These are phyloP conservation scores for Wallacemonas sp. DNA, from an alignment of 208 protist genomes.

Conservation along the genomic window DNA sequence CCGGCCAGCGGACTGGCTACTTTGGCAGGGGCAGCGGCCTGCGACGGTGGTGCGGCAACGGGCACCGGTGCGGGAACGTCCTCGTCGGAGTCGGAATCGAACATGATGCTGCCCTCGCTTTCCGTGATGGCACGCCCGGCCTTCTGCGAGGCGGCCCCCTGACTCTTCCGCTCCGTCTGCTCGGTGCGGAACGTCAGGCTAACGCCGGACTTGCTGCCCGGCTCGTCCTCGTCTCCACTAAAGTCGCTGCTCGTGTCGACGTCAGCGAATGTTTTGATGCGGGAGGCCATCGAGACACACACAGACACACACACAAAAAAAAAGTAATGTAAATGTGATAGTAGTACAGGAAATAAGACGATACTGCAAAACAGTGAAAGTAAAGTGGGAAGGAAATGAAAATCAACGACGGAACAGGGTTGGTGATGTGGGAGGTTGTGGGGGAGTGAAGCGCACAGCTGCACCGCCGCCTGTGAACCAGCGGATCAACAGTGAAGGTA, in stretches of 20 bases:
- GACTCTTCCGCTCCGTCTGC: slow-evolving; percentile 23
- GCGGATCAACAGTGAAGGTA: too few species aligned
- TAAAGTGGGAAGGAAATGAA: too few species aligned
- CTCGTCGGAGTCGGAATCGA: slow-evolving; percentile 17
- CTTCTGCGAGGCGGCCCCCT: slow-evolving; percentile 18
- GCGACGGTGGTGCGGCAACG: background rate
- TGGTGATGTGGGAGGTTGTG: too few species aligned
- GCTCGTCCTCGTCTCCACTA: slow-evolving; percentile 24
- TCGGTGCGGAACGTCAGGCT: slow-evolving; percentile 43
- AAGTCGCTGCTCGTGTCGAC: slow-evolving; percentile 52
- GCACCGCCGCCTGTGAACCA: too few species aligned
- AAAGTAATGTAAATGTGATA: background rate
- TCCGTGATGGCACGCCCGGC: slow-evolving; percentile 20
- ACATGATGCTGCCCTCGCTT: slow-evolving; percentile 22
- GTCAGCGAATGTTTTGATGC: slow-evolving; percentile 40
- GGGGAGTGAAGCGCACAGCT: too few species aligned
- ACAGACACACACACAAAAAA: background rate
- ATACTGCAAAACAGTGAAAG: too few species aligned
- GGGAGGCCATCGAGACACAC: background rate
- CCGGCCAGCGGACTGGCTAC: background rate
- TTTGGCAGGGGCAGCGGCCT: background rate
- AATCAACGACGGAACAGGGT: too few species aligned
- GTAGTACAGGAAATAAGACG: too few species aligned
- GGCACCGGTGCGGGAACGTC: background rate
- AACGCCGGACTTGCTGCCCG: slow-evolving; percentile 15